Evolutionary conservation across 805 yeast genomes (phyloP).

Genomic region (Lipomyces japonicus): DNA sequence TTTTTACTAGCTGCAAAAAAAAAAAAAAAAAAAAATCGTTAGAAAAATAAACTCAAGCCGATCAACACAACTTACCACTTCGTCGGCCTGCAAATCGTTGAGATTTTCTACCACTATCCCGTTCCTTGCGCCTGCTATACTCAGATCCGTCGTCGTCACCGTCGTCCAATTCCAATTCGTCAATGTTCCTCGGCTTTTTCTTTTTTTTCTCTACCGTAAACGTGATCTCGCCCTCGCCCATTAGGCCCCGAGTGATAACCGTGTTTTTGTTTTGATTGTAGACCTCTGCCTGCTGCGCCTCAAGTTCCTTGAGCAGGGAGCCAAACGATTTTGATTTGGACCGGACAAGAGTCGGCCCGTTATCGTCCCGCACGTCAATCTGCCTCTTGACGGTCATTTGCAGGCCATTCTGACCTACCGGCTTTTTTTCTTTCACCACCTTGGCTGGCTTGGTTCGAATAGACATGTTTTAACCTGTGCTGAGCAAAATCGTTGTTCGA

Average conservation of each 20-base stretch:
- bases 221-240: constrained; percentile 28
- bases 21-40: not conserved
- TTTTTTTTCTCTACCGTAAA: constrained; percentile 18
- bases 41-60: too few species aligned
- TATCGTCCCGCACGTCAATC: not conserved
- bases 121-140: constrained; percentile 6
- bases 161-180: constrained; percentile 2
- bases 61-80: constrained; percentile 25
- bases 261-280: constrained; percentile 1
- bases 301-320: constrained; percentile 6
- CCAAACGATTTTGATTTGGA: constrained; percentile 16
- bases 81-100: constrained; percentile 25
- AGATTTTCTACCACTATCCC: constrained; percentile 20
- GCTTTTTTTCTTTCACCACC: not conserved
- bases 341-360: not conserved
- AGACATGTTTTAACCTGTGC: too few species aligned
- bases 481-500: too few species aligned
- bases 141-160: constrained; percentile 8
- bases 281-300: constrained; percentile 7
- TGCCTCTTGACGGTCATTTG: constrained; percentile 7
- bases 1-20: constrained; percentile 3
- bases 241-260: constrained; percentile 15
- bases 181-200: constrained; percentile 6
- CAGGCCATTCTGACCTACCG: not conserved
- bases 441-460: not conserved